Conservation (phyloP, 2,329 filamentous ascomycete species). For the Diaporthe helianthi region DNA sequence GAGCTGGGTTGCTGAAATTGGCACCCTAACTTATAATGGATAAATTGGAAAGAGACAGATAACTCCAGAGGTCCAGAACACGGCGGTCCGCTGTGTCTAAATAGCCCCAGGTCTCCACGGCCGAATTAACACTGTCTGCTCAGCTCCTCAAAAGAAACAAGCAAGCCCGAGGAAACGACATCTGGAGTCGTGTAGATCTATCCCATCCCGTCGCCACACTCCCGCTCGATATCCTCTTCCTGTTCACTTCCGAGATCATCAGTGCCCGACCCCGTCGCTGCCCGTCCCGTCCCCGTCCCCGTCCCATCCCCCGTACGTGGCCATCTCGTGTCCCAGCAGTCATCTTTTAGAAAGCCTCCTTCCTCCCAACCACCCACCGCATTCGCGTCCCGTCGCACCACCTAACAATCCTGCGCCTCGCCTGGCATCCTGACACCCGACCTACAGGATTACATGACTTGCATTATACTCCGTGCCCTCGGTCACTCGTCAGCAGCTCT, state of each 20-base stretch:
- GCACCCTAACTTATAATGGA: too few species aligned
- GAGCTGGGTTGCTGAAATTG: conserved; percentile 21
- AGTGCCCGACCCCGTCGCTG: not conserved
- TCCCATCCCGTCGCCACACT: conserved; percentile 11
- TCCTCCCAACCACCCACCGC: not conserved
- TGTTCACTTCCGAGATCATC: conserved; percentile 13
- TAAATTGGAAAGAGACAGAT: conserved; percentile 22
- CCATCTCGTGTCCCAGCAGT: not conserved
- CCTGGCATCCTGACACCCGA: not conserved
- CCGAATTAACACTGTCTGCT: conserved; percentile 12
- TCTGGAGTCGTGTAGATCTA: conserved; percentile 24
- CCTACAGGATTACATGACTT: not conserved
- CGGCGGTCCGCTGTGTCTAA: not conserved
- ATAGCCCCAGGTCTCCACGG: not conserved
- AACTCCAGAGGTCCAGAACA: not conserved
- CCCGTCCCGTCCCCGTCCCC: conserved; percentile 1
- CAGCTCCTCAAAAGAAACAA: conserved; percentile 10
- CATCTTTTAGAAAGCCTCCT: conserved; percentile 19
- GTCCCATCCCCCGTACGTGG: not conserved
- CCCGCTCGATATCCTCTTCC: conserved; percentile 18
- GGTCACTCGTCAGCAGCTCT: not conserved
- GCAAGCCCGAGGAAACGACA: not conserved
- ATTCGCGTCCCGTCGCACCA: not conserved
- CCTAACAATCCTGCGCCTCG: not conserved
- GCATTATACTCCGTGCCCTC: not conserved